Evolutionary conservation across 257 asterid genomes (phyloP).

Genomic region (Primulina tabacum): DNA sequence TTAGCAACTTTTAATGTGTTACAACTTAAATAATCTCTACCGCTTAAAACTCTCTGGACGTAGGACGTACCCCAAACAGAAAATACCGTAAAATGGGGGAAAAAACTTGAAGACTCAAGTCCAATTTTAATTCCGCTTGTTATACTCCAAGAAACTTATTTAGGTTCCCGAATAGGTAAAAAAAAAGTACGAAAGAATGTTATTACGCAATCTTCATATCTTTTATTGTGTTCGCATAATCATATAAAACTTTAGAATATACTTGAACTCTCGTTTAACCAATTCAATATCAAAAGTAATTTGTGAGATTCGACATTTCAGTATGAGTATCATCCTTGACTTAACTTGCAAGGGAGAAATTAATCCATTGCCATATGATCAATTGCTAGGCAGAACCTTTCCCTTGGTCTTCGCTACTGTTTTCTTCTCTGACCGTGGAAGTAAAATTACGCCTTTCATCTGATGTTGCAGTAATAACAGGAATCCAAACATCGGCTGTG

Average conservation of each 20-base stretch:
- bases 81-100: not conserved
- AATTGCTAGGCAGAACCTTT: constrained; percentile 41
- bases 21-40: too few species aligned
- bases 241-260: not conserved
- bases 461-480: constrained; percentile 83
- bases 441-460: constrained; percentile 71
- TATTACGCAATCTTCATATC: not conserved
- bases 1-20: too few species aligned
- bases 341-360: not conserved
- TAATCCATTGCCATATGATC: constrained; percentile 4
- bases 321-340: not conserved
- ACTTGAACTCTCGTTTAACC: not conserved
- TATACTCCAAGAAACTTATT: too few species aligned
- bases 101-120: not conserved
- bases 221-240: not conserved
- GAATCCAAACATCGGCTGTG: constrained; percentile 92
- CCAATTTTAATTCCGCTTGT: not conserved
- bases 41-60: not conserved
- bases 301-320: not conserved
- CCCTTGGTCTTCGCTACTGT: constrained; percentile 37
- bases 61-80: not conserved
- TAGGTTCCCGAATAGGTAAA: too few species aligned
- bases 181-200: not conserved
- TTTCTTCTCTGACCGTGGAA: constrained; percentile 33
- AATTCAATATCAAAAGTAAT: not conserved